Evolutionary conservation across 768 basidiomycete species (phyloP), one percentile per base, ranked within the genome.

Genomic region (Tulasnella sp.): DNA sequence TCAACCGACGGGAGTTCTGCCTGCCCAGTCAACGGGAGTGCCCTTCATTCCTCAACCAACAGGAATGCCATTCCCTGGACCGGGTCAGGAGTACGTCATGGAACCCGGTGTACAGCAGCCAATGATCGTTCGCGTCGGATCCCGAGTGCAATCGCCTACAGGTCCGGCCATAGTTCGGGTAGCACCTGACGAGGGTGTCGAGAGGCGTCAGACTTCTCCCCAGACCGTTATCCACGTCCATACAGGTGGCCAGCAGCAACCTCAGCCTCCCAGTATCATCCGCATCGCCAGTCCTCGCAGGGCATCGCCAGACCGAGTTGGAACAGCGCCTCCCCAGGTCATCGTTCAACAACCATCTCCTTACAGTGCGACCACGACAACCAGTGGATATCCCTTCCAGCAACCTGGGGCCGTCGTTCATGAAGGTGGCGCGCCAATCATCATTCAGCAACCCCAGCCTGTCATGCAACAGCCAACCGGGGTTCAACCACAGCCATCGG

Each of bases 361-460:
- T n/a, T 12, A 22, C 19, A n/a, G 58, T 31, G n/a, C n/a, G 5
- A 19, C 69, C 8, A 40, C 36, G 6, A 31, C 17, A 39, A 38
- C 36, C 22, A 71, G 3, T 8, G 38, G 36, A 34, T 39, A 38
- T 37, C 69, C 36, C 12, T 0, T 0, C 19, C 37, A n/a, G 69
- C 69, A 71, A 12, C 69, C 69, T 39, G 69, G 69, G 29, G 36
- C 69, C n/a, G 69, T 71, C 36, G 42, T 71, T 71, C 58, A 64
- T 29, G 58, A 25, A 1, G 58, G 58, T 31, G 25, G 31, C 14
- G 25, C 69, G 69, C 37, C 69, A 12, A 71, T 71, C 69, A 71
- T 39, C 2, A n/a, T 45, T 12, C 58, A 64, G 29, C 58, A 64
- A 11, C 58, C 58, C 5, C 58, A 71, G 36, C 69, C 69, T 22